Conservation (phyloP, 2,329 filamentous ascomycete genomes). For the Colletotrichum magnum region DNA sequence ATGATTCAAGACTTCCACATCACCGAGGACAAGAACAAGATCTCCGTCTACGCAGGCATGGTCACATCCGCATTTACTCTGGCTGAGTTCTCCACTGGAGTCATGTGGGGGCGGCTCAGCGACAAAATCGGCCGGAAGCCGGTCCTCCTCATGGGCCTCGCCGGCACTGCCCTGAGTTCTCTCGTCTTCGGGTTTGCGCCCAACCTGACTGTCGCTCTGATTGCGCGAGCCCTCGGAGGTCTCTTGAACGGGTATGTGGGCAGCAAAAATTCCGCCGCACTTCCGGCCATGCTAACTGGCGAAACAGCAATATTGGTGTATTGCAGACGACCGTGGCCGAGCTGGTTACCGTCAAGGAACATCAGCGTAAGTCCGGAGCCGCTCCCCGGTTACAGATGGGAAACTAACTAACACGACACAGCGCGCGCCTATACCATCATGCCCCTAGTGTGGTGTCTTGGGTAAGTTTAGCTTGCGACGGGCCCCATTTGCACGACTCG, state of each 20-base stretch:
- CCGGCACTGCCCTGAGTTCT: conserved; percentile 93
- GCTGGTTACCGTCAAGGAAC: conserved; percentile 91
- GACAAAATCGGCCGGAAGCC: conserved; percentile 94
- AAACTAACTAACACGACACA: conserved; percentile 57
- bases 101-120: conserved; percentile 94
- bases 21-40: conserved; percentile 82
- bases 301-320: conserved; percentile 87
- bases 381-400: conserved; percentile 21
- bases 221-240: conserved; percentile 90
- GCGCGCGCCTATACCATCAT: conserved; percentile 96
- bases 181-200: conserved; percentile 91
- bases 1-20: conserved; percentile 96
- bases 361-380: conserved; percentile 77
- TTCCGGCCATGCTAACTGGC: conserved; percentile 42
- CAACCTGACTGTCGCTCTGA: conserved; percentile 84
- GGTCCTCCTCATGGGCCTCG: conserved; percentile 88
- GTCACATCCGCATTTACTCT: conserved; percentile 97
- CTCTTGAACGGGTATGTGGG: conserved; percentile 88
- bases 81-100: conserved; percentile 92
- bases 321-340: conserved; percentile 96
- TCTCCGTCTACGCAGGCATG: conserved; percentile 94
- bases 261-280: not conserved
- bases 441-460: conserved; percentile 98
- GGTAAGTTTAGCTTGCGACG: conserved; percentile 64
- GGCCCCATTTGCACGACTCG: conserved; percentile 19